Percentiles rank a stretch among this genome's conserved stretches.
Conservation (phyloP, 2,329 filamentous ascomycete species). For the Westerdykella sp. region DNA sequence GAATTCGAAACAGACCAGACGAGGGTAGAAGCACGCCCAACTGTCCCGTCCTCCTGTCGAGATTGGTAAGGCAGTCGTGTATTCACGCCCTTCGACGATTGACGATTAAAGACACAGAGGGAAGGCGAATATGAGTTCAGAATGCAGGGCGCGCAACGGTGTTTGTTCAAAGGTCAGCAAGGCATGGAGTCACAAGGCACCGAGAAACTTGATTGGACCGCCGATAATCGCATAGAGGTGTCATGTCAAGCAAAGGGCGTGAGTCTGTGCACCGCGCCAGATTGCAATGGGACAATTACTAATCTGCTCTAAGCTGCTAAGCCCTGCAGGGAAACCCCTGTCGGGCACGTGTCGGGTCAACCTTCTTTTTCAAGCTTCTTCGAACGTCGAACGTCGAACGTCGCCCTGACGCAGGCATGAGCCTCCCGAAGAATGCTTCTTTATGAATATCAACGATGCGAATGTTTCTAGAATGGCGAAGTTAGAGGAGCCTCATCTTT, state of each 20-base stretch:
- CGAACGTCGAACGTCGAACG: too few species aligned
- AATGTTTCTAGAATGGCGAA: too few species aligned
- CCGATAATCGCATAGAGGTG: not conserved
- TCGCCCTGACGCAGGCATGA: too few species aligned
- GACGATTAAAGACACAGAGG: not conserved
- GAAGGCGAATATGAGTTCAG: not conserved
- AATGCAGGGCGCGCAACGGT: not conserved
- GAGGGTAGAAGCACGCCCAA: not conserved
- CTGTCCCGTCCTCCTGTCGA: too few species aligned
- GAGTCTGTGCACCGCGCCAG: not conserved
- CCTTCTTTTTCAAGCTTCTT: too few species aligned
- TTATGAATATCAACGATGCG: too few species aligned
- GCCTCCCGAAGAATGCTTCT: too few species aligned
- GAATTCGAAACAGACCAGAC: not conserved
- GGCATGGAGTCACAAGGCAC: not conserved
- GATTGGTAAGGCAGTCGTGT: not conserved
- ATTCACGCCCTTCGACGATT: not conserved
- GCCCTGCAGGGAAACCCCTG: too few species aligned
- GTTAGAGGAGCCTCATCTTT: too few species aligned
- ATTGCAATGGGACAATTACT: too few species aligned
- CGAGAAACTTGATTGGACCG: not conserved
- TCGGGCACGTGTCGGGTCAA: too few species aligned
- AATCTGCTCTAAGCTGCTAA: too few species aligned
- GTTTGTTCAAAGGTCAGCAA: not conserved
- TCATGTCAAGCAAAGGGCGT: not conserved